Evolutionary conservation across 2,329 filamentous ascomycete species (phyloP).

Genomic region (Lasiodiplodia sp.): DNA sequence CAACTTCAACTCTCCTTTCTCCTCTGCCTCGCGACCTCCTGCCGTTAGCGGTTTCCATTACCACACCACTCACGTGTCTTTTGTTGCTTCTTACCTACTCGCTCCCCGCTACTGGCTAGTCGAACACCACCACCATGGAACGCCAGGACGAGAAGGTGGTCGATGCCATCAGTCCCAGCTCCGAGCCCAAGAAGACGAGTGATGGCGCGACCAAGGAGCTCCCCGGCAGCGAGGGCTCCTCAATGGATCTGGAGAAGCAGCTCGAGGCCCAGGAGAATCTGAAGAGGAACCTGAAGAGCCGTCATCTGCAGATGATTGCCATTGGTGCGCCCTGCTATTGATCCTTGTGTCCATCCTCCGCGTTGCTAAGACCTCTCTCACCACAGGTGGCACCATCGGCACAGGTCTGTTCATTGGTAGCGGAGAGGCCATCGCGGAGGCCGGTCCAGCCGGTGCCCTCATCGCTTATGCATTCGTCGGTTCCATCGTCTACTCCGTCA

Average conservation of each 20-base stretch:
- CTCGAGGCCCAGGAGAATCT: constrained; percentile 36
- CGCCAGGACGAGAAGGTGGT: constrained; percentile 24
- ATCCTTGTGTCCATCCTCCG: constrained; percentile 16
- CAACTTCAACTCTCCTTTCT: not conserved
- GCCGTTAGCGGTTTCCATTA: constrained; percentile 28
- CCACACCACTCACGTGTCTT: constrained; percentile 24
- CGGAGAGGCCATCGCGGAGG: constrained; percentile 55
- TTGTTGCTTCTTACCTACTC: constrained; percentile 1
- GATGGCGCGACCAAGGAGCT: constrained; percentile 16
- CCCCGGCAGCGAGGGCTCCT: constrained; percentile 25
- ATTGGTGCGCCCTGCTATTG: constrained; percentile 41
- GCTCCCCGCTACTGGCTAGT: constrained; percentile 13
- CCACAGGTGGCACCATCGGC: constrained; percentile 53
- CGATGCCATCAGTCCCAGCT: constrained; percentile 24
- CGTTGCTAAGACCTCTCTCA: constrained; percentile 2
- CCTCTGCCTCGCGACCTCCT: constrained; percentile 22
- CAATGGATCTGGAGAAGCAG: constrained; percentile 47
- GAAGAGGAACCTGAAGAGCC: constrained; percentile 46
- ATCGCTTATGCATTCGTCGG: constrained; percentile 63
- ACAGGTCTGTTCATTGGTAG: constrained; percentile 63
- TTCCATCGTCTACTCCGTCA: constrained; percentile 76
- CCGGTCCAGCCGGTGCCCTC: constrained; percentile 57
- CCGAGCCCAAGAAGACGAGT: constrained; percentile 19
- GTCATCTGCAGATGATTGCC: constrained; percentile 50
- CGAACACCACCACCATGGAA: constrained; percentile 17